phyloP scores from a whole-genome alignment of 352 stramenopile genomes.

The Pythium periplocum region DNA sequence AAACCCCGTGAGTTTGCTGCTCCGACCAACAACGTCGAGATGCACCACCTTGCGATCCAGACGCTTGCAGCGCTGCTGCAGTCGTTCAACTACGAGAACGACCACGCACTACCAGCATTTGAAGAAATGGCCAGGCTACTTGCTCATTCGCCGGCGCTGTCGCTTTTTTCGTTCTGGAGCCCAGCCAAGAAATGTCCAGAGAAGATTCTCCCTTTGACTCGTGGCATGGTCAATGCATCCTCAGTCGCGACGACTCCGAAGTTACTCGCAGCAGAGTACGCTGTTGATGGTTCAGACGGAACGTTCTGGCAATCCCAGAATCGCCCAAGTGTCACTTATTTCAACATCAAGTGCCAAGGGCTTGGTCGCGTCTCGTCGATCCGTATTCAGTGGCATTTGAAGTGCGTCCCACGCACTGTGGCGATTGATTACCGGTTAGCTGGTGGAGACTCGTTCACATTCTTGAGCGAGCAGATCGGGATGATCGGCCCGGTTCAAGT shows the following conservation, averaged over 20 bases:
- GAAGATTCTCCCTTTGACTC: conserved; percentile 33
- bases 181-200: conserved; percentile 62
- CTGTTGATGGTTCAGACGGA: conserved; percentile 43
- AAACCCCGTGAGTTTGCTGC: conserved; percentile 28
- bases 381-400: conserved; percentile 64
- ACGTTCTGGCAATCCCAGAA: conserved; percentile 79
- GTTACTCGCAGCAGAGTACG: conserved; percentile 36
- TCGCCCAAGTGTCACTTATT: conserved; percentile 47
- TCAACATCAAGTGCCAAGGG: conserved; percentile 33
- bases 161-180: conserved; percentile 84
- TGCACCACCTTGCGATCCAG: conserved; percentile 82
- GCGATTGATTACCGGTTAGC: conserved; percentile 44
- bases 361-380: conserved; percentile 54
- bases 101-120: conserved; percentile 52
- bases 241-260: conserved; percentile 46
- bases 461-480: conserved; percentile 27
- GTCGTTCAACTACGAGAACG: conserved; percentile 64
- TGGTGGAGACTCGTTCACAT: conserved; percentile 32
- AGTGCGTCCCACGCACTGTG: conserved; percentile 49
- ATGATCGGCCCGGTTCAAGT: conserved; percentile 20
- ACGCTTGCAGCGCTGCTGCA: conserved; percentile 63
- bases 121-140: conserved; percentile 75
- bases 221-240: conserved; percentile 45
- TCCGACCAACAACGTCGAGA: conserved; percentile 40
- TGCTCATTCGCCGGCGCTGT: conserved; percentile 67